Evolutionary conservation across 2,329 filamentous ascomycete genomes (phyloP).

Genomic region (Apiospora hydei): DNA sequence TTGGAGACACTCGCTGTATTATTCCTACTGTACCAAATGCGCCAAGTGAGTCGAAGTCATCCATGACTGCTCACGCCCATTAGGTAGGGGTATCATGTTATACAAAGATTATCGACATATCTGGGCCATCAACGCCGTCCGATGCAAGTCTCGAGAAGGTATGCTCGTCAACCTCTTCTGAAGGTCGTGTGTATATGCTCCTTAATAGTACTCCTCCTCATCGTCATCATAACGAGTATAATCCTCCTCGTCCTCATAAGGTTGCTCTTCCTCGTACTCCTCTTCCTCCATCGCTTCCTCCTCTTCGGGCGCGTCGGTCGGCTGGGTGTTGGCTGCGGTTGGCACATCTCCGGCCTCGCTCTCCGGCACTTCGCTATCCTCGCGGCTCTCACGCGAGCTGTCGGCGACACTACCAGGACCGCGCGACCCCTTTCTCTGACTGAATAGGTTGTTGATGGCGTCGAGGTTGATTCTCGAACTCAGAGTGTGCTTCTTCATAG

Average conservation of each 20-base stretch:
- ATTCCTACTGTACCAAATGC: not conserved
- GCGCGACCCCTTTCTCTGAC: constrained; percentile 48
- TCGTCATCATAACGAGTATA: constrained; percentile 37
- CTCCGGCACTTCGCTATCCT: constrained; percentile 42
- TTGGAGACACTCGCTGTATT: not conserved
- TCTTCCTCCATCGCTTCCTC: constrained; percentile 45
- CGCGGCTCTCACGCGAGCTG: constrained; percentile 44
- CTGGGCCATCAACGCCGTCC: not conserved
- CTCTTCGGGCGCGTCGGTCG: constrained; percentile 46
- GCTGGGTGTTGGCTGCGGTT: constrained; percentile 32
- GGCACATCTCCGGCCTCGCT: constrained; percentile 25
- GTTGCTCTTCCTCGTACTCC: constrained; percentile 46
- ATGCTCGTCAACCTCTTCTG: not conserved
- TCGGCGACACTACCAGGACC: constrained; percentile 55
- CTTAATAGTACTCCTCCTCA: constrained; percentile 37
- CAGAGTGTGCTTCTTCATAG: constrained; percentile 71
- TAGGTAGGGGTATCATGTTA: constrained; percentile 1
- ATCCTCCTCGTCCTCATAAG: constrained; percentile 38
- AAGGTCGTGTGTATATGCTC: not conserved
- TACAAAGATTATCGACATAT: not conserved
- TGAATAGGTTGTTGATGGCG: constrained; percentile 65
- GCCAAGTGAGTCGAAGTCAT: not conserved
- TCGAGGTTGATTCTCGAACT: constrained; percentile 81
- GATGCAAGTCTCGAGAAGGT: not conserved
- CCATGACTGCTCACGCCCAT: not conserved